Evolutionary conservation across 2,329 filamentous ascomycete genomes (phyloP).

Genomic region (Monosporascus sp.): DNA sequence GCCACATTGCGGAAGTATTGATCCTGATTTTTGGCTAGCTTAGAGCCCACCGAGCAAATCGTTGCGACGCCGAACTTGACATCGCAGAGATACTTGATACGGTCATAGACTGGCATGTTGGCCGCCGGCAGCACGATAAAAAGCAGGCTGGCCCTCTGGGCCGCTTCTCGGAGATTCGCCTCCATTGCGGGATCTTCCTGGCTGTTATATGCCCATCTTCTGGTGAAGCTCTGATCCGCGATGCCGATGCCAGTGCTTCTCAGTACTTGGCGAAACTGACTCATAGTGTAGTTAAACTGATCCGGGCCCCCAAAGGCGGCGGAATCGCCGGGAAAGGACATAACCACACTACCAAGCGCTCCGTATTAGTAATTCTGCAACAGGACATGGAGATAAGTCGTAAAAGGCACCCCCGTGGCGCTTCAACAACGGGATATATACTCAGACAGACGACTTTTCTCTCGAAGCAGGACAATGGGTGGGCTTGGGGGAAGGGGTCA

Average conservation of each 20-base stretch:
- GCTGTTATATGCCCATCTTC: too few relatives aligned
- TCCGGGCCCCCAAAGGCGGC: not conserved
- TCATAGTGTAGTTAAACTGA: not conserved
- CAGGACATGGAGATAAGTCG: not conserved
- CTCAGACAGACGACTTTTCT: too few relatives aligned
- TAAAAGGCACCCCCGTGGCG: too few relatives aligned
- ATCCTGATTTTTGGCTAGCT: constrained; percentile 34
- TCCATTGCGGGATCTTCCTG: not conserved
- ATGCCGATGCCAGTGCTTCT: not conserved
- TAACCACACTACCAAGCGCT: too few relatives aligned
- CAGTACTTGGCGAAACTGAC: not conserved
- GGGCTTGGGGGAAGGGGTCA: too few relatives aligned
- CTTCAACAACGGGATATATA: too few relatives aligned
- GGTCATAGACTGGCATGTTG: constrained; percentile 45
- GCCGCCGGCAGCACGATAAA: constrained; percentile 41
- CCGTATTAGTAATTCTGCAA: too few relatives aligned
- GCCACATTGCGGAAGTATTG: constrained; percentile 50
- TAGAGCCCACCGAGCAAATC: constrained; percentile 49
- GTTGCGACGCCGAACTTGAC: constrained; percentile 52
- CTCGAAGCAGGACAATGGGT: too few relatives aligned
- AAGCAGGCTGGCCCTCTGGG: constrained; percentile 33
- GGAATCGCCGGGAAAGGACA: too few relatives aligned
- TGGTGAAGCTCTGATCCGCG: not conserved
- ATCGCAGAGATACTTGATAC: constrained; percentile 55
- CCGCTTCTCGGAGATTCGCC: constrained; percentile 12